These are phyloP conservation scores for Thoreauomyces humboldtii DNA, from an alignment of 192 early-diverging fungal species.

Conservation along the genomic window DNA sequence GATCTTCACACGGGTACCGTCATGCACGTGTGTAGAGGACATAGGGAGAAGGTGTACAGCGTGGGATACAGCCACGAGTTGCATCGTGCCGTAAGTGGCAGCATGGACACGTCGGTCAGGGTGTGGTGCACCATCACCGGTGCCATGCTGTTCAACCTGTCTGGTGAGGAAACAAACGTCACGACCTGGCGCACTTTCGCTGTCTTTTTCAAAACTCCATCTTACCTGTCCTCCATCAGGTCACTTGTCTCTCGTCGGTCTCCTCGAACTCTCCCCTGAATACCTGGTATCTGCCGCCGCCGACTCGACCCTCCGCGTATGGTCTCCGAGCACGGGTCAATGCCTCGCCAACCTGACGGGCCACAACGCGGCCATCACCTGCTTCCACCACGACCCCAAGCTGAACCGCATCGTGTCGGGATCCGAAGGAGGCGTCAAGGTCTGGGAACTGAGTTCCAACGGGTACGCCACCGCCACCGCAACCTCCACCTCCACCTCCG, in stretches of 20 bases:
- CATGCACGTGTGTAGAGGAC: conserved; percentile 74
- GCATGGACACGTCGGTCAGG: conserved; percentile 88
- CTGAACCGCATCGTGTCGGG: conserved; percentile 89
- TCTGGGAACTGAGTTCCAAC: conserved; percentile 89
- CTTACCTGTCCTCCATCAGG: conserved; percentile 46
- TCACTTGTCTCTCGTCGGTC: conserved; percentile 90
- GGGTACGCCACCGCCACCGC: too few relatives aligned
- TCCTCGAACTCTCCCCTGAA: conserved; percentile 80
- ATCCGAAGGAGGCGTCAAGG: conserved; percentile 88
- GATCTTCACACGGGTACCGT: conserved; percentile 70
- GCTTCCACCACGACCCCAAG: conserved; percentile 92
- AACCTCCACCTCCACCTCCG: too few relatives aligned
- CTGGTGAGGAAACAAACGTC: conserved; percentile 36
- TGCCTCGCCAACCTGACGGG: conserved; percentile 68
- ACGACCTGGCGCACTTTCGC: neutral
- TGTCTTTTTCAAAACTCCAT: neutral
- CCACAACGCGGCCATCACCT: conserved; percentile 92
- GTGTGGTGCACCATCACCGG: conserved; percentile 92
- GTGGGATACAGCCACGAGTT: conserved; percentile 85
- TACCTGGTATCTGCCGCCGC: conserved; percentile 94
- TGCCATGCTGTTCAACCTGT: conserved; percentile 68
- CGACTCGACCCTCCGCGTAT: conserved; percentile 89
- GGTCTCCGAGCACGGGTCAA: conserved; percentile 70
- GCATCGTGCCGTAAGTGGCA: conserved; percentile 84
- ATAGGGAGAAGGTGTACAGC: conserved; percentile 93